Evolutionary conservation across 352 stramenopile genomes (phyloP).

Genomic region (Phytophthora citricola): DNA sequence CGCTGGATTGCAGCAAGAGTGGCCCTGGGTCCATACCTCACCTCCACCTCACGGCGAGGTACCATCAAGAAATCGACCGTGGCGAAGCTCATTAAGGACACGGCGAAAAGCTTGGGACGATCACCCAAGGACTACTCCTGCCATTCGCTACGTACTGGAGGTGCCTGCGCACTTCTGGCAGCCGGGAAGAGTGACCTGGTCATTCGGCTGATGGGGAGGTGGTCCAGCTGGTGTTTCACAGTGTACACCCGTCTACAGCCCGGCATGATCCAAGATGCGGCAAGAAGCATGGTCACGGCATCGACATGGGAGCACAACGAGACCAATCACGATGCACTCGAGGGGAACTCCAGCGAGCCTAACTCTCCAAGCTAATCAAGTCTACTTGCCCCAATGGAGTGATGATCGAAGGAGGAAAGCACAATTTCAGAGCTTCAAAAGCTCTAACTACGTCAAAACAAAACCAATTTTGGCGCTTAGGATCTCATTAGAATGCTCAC

Average conservation of each 20-base stretch:
- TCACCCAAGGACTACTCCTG: constrained; percentile 21
- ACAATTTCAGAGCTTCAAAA: too few relatives aligned
- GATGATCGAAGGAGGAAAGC: neutral
- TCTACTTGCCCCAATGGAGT: neutral
- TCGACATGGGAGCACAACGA: neutral
- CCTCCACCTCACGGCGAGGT: neutral
- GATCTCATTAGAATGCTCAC: too few relatives aligned
- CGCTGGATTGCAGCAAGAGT: constrained; percentile 5
- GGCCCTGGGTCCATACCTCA: constrained; percentile 25
- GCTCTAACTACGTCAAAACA: too few relatives aligned
- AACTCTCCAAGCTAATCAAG: neutral
- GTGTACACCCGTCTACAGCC: neutral
- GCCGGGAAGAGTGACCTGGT: constrained; percentile 33
- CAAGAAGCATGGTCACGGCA: neutral
- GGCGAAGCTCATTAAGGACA: constrained; percentile 23
- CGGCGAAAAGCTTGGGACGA: constrained; percentile 19
- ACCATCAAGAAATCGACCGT: constrained; percentile 31
- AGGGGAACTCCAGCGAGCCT: neutral
- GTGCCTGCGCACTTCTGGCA: constrained; percentile 30
- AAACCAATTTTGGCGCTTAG: too few relatives aligned
- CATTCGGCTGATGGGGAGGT: constrained; percentile 29
- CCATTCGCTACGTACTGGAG: constrained; percentile 37
- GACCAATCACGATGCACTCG: neutral
- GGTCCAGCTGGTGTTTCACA: constrained; percentile 36
- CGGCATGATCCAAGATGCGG: neutral